Conservation (phyloP, 75 land plant genomes). For the Azolla pinnata region DNA sequence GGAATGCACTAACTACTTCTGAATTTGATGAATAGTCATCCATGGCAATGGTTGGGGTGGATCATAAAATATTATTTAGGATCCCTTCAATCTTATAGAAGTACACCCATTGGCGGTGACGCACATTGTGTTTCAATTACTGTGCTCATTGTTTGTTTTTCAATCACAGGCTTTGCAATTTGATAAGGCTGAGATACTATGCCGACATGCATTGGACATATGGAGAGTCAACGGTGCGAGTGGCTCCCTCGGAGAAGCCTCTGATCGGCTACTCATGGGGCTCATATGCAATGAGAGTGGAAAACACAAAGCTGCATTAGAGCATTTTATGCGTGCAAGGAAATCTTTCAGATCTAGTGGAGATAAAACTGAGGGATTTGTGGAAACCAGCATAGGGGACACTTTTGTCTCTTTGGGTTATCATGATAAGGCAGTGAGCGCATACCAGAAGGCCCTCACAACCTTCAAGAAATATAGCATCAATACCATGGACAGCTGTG, state of each 20-base stretch:
- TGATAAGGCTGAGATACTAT: slow-evolving; percentile 59
- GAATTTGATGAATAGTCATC: no score
- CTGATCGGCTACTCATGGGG: slow-evolving; percentile 79
- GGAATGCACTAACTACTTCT: no score
- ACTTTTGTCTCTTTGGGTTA: slow-evolving; percentile 47
- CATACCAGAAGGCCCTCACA: slow-evolving; percentile 74
- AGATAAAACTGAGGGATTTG: slow-evolving; percentile 60
- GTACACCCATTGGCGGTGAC: no score
- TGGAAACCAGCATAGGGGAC: slow-evolving; percentile 68
- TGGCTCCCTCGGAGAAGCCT: slow-evolving; percentile 72
- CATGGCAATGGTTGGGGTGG: no score
- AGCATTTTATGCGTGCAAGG: slow-evolving; percentile 70
- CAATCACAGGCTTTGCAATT: slow-evolving; percentile 58
- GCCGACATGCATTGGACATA: slow-evolving; percentile 50
- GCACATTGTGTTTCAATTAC: no score
- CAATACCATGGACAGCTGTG: no score
- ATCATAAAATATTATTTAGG: no score
- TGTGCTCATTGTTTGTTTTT: no score
- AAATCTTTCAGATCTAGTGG: slow-evolving; percentile 58
- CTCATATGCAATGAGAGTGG: slow-evolving; percentile 70
- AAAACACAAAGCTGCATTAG: slow-evolving; percentile 65
- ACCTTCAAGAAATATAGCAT: slow-evolving; percentile 65
- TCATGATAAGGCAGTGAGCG: slow-evolving; percentile 60
- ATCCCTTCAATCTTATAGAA: no score
- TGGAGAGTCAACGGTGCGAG: slow-evolving; percentile 48